Base-by-base conservation (phyloP, 371 early-diverging fungal genomes). In the Syncephalastrum monosporum region DNA sequence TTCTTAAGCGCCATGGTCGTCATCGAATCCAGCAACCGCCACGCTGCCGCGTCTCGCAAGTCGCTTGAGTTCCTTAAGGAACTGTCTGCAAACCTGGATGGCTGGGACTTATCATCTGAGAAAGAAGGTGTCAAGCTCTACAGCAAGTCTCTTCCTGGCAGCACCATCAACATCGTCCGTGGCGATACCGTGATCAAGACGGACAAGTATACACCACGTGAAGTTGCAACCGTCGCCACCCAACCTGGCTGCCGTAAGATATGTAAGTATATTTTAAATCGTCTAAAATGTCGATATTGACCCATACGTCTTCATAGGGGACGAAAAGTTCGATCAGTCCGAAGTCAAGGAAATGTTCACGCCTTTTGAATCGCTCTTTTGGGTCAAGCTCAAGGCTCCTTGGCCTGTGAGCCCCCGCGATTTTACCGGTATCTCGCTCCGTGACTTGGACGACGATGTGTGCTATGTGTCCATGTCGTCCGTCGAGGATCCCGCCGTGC, bases 321-420 rank as follows among this genome's bases (percentile, higher is more conserved):
- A 77, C 51, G 79, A 79, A 13, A 73, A 73, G 41, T 79, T 58
- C 29, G 72, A 75, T 53, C 33, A 53, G 3, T 69, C 74, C 16
- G 79, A 79, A 47, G 63, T 73, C 43, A 73, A 69, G 53, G 64
- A 66, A 42, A 61, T 67, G 56, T 75, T 68, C 45, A 53, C 60
- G 23, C 46, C 25, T 42, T 45, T 27, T 7, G 74, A 75, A 47
- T 56, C 74, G 24, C 58, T 79, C 16, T 75, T 74, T 57, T 75
- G 75, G 75, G 61, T 58, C 45, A 73, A 72, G 60, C 56, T 71
- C 47, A 79, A 71, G 60, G 57, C 70, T 16, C 75, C 73, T 4
- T 79, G 79, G 79, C 79, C 79, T 29, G 59, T 79, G 29, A 64
- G 65, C 42, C 57, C 65, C 19, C 65, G 65, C 19, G 65, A 65